Evolutionary conservation across 306 rosid genomes (phyloP), one percentile per base, ranked within the genome.

Genomic region (Corylus heterophylla): DNA sequence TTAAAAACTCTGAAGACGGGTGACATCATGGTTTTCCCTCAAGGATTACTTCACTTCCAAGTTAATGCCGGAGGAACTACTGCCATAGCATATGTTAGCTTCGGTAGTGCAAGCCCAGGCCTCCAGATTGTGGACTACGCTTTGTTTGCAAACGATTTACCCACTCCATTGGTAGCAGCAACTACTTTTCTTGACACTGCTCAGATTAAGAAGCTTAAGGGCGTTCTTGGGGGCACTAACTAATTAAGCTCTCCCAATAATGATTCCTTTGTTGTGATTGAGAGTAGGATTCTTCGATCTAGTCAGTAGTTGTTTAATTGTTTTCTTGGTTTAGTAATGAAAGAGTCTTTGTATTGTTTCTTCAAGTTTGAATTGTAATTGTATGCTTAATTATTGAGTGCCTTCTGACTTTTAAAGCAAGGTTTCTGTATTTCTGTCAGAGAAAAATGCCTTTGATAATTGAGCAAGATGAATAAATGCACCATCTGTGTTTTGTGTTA

Each of bases 11-110:
- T 94, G 5, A 2, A 89, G 12, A 86, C 71, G 67, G 98, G 97
- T 2, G 98, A 94, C 63, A n/a, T 76, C 13, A 92, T 92, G 97
- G 89, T 89, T 4, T 94, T 87, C 79, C 98, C 98, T 5, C 95
- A 88, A 52, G 98, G 97, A 1, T 73, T 94, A 3, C 61, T 94
- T 71, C 98, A 94, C 69, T 94, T 94, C 73, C 97, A 91, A 12
- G 44, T 94, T 13, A 94, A 94, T 76, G 52, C 78, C 2, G 93
- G 94, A 5, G 49, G 54, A 0, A 0, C 29, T 7, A 1, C 9
- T 0, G 85, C 90, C 5, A 16, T 78, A 29, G 94, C 88, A 6
- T 73, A 77, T 74, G 97, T 51, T 4, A 77, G 81, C 82, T 94
- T 94, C 74, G 68, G 93, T 12, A 94, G 98, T 62, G 71, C 97